Evolutionary conservation across 495 filamentous ascomycete species (phyloP), one percentile per base, ranked within the genome.

Genomic region (Penicillium steckii): DNA sequence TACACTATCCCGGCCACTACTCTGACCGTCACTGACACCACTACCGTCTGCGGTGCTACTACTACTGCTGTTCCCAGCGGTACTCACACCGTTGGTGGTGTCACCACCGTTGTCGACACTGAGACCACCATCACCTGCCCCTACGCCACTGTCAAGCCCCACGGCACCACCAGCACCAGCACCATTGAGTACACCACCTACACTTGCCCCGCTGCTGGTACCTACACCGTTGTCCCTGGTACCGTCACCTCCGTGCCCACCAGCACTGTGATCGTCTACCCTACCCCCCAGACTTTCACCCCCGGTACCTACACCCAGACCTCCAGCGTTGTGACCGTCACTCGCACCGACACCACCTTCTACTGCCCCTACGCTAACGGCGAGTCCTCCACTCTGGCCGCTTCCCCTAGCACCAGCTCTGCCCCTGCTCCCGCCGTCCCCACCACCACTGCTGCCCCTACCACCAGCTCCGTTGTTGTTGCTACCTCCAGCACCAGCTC

Each of bases 1-100:
- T 93, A 90, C 80, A 91, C 88, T 58, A 83, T 92, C 77, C 86
- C 88, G 41, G 87, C 85, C 29, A 86, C 82, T 41, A 92, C 87
- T 48, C 55, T 91, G 42, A 85, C 83, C 24, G 71, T 94, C 48
- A 85, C 82, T 44, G 72, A 92, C 52, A 83, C 82, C 45, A 88
- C 82, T 53, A 88, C 83, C 45, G 85, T 89, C 46, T 83, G 80
- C 65, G 86, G 67, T 66, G 80, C 85, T 17, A 76, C 83, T 56
- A 79, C 79, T 46, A 86, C 87, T 48, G 68, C 71, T 25, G 73
- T 89, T 17, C 69, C 85, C 60, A 76, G 78, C 57, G 89, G 87
- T 58, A 83, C 78, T 35, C 76, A 86, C 81, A 90, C 85, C 56
- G 71, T 85, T 53, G 89, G 88, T 59, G 88, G 86, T 79, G 85